Conservation (phyloP, 1,284 basidiomycete genomes). For the Ustilago esculenta region DNA sequence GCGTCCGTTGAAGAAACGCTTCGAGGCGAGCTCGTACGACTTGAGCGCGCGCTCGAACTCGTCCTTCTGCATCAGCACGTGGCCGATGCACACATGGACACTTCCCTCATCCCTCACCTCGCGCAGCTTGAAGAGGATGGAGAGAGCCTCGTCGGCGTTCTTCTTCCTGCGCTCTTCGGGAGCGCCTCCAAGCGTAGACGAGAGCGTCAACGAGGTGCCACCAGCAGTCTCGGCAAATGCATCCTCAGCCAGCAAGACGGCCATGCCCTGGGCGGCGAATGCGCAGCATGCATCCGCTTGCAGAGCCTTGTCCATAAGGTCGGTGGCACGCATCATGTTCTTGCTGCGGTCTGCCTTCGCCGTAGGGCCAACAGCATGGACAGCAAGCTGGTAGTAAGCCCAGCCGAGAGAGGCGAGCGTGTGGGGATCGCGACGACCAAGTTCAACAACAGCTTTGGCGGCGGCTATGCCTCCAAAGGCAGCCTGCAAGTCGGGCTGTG, state of each 20-base stretch:
- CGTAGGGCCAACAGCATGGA: constrained; percentile 51
- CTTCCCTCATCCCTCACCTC: constrained; percentile 64
- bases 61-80: constrained; percentile 64
- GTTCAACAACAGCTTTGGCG: constrained; percentile 52
- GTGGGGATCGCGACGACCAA: constrained; percentile 59
- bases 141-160: constrained; percentile 61
- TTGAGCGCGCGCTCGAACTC: constrained; percentile 62
- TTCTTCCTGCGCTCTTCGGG: constrained; percentile 49
- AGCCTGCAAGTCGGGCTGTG: constrained; percentile 31
- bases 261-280: constrained; percentile 65
- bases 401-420: constrained; percentile 62
- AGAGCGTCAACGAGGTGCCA: constrained; percentile 32
- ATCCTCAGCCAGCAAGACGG: constrained; percentile 63
- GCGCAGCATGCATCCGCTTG: constrained; percentile 52
- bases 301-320: constrained; percentile 65
- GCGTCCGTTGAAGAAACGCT: constrained; percentile 39
- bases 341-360: constrained; percentile 56
- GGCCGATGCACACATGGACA: constrained; percentile 65
- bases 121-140: constrained; percentile 61
- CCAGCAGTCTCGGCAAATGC: constrained; percentile 52
- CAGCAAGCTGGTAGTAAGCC: constrained; percentile 64
- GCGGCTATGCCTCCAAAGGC: constrained; percentile 54
- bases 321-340: constrained; percentile 61
- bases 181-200: constrained; percentile 21
- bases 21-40: constrained; percentile 61